These are phyloP conservation scores for Skeletonema menzelii DNA, from an alignment of 108 stramenopile genomes.

Conservation along the genomic window DNA sequence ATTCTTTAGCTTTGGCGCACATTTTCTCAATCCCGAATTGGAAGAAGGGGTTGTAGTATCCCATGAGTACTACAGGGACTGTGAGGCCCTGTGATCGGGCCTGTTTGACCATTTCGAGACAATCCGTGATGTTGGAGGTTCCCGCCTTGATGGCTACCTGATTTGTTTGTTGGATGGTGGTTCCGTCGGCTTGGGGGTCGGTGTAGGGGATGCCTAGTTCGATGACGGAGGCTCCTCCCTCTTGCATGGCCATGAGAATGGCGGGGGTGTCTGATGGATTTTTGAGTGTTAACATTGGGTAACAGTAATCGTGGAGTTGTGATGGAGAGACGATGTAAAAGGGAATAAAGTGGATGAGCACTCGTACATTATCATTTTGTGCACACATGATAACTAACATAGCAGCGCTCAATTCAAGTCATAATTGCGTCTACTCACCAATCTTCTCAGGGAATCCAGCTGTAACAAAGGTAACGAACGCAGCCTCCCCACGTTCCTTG, in stretches of 20 bases:
- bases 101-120: conserved; percentile 85
- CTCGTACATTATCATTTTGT: neutral
- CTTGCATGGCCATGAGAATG: conserved; percentile 95
- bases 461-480: conserved; percentile 88
- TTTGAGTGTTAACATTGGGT: neutral
- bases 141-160: conserved; percentile 93
- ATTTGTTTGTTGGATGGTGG: conserved; percentile 95
- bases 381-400: too few species aligned
- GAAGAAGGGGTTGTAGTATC: conserved; percentile 98
- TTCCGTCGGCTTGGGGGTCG: conserved; percentile 99
- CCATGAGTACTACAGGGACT: conserved; percentile 98
- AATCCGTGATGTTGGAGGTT: conserved; percentile 76
- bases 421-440: conserved; percentile 69
- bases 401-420: too few species aligned
- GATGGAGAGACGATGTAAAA: neutral
- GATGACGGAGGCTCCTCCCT: conserved; percentile 94
- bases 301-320: neutral
- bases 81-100: conserved; percentile 93
- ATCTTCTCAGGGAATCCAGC: conserved; percentile 82
- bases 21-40: conserved; percentile 92
- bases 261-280: conserved; percentile 80
- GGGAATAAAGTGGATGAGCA: neutral
- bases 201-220: conserved; percentile 99
- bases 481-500: conserved; percentile 81
- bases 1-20: conserved; percentile 77